Evolutionary conservation across 2,329 filamentous ascomycete species (phyloP).

Genomic region (Trichoderma sp.): DNA sequence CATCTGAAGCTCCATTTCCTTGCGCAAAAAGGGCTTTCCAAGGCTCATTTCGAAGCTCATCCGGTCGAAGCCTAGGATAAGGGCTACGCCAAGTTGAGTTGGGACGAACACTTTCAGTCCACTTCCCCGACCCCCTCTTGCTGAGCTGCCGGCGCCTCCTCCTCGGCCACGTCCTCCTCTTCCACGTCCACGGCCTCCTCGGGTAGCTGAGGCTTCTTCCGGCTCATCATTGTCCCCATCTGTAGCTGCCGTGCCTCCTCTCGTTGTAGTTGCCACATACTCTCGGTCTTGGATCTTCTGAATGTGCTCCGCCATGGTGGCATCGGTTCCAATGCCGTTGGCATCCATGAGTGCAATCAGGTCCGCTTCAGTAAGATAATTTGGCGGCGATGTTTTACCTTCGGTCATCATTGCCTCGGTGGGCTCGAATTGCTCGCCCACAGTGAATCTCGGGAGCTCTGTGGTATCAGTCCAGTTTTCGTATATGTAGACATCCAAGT

Average conservation of each 20-base stretch:
- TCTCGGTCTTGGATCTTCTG: slow-evolving; percentile 87
- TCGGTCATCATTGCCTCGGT: slow-evolving; percentile 85
- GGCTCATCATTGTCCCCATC: slow-evolving; percentile 40
- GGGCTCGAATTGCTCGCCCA: slow-evolving; percentile 81
- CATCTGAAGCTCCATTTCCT: slow-evolving; percentile 98
- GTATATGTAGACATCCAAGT: slow-evolving; percentile 92
- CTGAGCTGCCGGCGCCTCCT: slow-evolving; percentile 35
- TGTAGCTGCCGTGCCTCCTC: slow-evolving; percentile 35
- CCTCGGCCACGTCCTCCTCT: slow-evolving; percentile 40
- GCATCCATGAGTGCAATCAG: slow-evolving; percentile 96
- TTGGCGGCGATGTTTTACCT: slow-evolving; percentile 81
- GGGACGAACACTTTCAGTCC: slow-evolving; percentile 84
- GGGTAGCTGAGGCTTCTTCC: slow-evolving; percentile 36
- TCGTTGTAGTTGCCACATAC: slow-evolving; percentile 69
- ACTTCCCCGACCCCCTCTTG: slow-evolving; percentile 42
- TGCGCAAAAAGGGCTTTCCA: slow-evolving; percentile 91
- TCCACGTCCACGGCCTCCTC: slow-evolving; percentile 49
- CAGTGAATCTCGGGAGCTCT: slow-evolving; percentile 72
- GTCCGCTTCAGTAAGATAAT: slow-evolving; percentile 90
- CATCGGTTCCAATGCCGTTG: slow-evolving; percentile 96
- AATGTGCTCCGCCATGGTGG: slow-evolving; percentile 98
- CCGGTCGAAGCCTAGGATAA: slow-evolving; percentile 91
- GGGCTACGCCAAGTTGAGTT: slow-evolving; percentile 82
- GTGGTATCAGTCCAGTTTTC: slow-evolving; percentile 92
- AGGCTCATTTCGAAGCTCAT: slow-evolving; percentile 91